Evolutionary conservation across 2,329 filamentous ascomycete genomes (phyloP), one percentile per base, ranked within the genome.

Genomic region (Aspergillus novofumigatus): DNA sequence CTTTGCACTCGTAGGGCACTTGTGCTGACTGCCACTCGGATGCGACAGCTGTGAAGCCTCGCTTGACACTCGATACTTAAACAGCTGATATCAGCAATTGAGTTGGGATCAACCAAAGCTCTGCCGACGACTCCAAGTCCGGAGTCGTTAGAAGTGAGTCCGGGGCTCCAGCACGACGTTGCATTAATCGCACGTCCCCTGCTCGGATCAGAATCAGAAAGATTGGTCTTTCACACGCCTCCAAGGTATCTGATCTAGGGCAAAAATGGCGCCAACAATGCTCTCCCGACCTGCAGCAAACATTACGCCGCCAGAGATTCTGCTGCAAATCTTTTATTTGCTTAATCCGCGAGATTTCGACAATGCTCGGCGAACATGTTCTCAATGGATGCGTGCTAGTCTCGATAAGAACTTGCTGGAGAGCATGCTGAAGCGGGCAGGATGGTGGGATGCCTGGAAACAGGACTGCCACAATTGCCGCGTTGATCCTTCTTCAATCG

Each of bases 361-460:
- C 63, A 77, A 82, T 54, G 84, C 85, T 17, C 79, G 86, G 20
- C 81, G 83, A 59, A 80, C 80, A 20, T 89, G 85, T 65, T 79
- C 80, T 49, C 70, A 72, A 38, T 89, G 84, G 86, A 84, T 86
- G 74, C 69, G 78, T 41, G 79, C 78, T 23, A 83, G 84, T 51
- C 68, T 88, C n/a, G 74, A 85, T 51, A 69, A 71, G 45, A 70
- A 64, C 1, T 62, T 88, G 1, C 72, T 88, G 10, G 69, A 72
- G 26, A 65, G 64, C 1, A 86, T 86, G 81, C 65, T 87, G 48
- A 78, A 76, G 62, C 74, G 80, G 57, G 81, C 81, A 41, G 83
- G 83, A 3, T 85, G 83, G 80, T 81, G 74, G 73, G 77, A 69
- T 65, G 75, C 69, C 55, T 75, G 73, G 60, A 60, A 59, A 53